Base-by-base conservation (phyloP, 1,139 yeast species). In the Nakaseomyces kungkrabaensis region DNA sequence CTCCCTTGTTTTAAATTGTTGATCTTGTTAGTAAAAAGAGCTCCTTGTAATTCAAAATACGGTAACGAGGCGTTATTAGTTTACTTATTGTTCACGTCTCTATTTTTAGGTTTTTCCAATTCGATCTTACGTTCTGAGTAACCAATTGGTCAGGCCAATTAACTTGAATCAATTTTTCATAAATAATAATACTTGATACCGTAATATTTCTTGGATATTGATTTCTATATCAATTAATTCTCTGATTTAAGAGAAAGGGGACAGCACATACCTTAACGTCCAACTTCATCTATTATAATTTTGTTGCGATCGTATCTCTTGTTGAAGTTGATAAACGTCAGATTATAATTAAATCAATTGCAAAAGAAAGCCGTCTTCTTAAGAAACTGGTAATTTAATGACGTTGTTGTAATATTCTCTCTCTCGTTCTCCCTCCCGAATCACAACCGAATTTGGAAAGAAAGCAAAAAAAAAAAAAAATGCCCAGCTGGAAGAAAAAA, bases 261-360 rank as follows among this genome's bases (percentile, higher is more conserved):
- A 37, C 40, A 37, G 7, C 10, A 47, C 49, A 47, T 47, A 47
- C 49, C 43, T 48, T 48, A 34, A 48, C 43, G 44, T 48, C 50
- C 50, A 48, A 32, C 50, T 48, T 48, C 50, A 48, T 48, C 36
- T 33, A 11, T 33, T 33, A 5, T 7, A 9, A n/a, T n/a, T 24
- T 41, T 25, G 13, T 8, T 26, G 29, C 1, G 27, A 29, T 26
- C 26, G 5, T 38, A 13, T 33, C 41, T 38, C n/a, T 24, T 37
- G 13, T 34, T 34, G 46, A 31, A 17, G 33, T 27, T 44, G 40
- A 34, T 33, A 25, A n/a, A 29, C 33, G 24, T 48, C 52, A 17
- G 11, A 13, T 34, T 8, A 6, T 4, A 36, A 36, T 6, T 10
- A 36, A 17, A n/a, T 33, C 36, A 33, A 33, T 33, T 33, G 36